Evolutionary conservation across 148 eudicot genomes (phyloP), one percentile per base, ranked within the genome.

Genomic region (Chenopodium berlandieri): DNA sequence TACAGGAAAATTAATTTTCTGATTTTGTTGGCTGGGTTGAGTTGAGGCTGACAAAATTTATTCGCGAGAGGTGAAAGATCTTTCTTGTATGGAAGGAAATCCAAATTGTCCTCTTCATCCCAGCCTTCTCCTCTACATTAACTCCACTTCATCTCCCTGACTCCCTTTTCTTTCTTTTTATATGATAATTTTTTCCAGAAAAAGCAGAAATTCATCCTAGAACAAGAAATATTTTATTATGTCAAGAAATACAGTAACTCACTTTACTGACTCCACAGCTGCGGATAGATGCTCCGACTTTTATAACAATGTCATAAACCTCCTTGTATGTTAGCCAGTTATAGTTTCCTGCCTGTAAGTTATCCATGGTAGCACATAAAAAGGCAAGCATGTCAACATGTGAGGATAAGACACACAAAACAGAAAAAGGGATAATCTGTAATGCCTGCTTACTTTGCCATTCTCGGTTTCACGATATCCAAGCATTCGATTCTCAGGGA

Each of bases 301-400:
- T 86, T 70, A 89, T 75, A 12, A 97, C 99, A 68, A 83, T 73
- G 80, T 90, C 84, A 78, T 91, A 88, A 1, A 91, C 99, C 14
- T 92, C 93, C 81, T 90, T 84, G 86, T 97, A 97, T 66, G 94
- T 94, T 78, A 91, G 79, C 98, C 98, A 97, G 47, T 72, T 89
- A 82, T 94, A 97, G 64, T 78, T 70, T 46, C 96, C 92, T 67
- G 85, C 92, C 98, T 94, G 87, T 17, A 20, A 25, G 22, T 70
- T 68, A 46, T 16, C 60, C 31, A 64, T 32, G 27, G n/a, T 37
- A 23, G 46, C 80, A 40, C 10, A 23, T 17, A 76, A 46, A 37
- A 40, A 52, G 58, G 8, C 16, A 72, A 37, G 37, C 4, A 64
- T 64, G 20, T 62, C 23, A 52, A 32, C 30, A 47, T 31, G 20